Base-by-base conservation (phyloP, 441 rosid genomes). In the Pelargonium fulgidum region DNA sequence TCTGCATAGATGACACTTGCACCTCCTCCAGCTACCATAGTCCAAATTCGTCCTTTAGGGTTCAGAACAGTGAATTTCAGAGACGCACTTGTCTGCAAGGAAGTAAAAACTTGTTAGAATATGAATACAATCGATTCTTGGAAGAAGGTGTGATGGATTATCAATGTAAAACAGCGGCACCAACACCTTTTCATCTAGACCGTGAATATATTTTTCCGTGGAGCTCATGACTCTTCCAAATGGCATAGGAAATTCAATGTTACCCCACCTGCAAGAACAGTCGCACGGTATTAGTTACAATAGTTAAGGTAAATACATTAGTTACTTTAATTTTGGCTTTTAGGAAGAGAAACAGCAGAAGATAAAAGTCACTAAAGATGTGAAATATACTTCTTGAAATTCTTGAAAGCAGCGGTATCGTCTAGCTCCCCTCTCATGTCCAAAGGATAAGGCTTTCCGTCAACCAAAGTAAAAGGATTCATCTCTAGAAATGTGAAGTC, bases 361-460 rank as follows among this genome's bases (percentile, higher is more conserved):
- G 39, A 17, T 22, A 69, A 41, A n/a, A n/a, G 20, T 2, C 56
- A 58, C 36, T 22, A 39, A 70, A 69, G 68, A n/a, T 1, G 33
- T 26, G 24, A 61, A 11, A 65, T 7, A 70, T 87, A 91, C 98
- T 87, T 93, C 80, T 89, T 91, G 80, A 91, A 93, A 89, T 91
- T 93, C 83, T 93, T 93, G 85, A 93, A 93, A 80, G 96, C 81
- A 72, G 97, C 96, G 50, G 95, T 93, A 79, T 91, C 96, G 61
- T 93, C 96, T 66, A 93, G 89, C 82, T 91, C 97, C 69, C 99
- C 99, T 81, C 97, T 93, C 96, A 91, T 91, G 76, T 93, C 99
- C 83, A 91, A 75, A 69, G 97, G 97, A 81, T 91, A 93, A 74
- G 97, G 97, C 84, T 86, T 93, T 71, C 92, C 92, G 68, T 88